Conservation (phyloP, 306 rosid genomes). For the Gillenia trifoliata region DNA sequence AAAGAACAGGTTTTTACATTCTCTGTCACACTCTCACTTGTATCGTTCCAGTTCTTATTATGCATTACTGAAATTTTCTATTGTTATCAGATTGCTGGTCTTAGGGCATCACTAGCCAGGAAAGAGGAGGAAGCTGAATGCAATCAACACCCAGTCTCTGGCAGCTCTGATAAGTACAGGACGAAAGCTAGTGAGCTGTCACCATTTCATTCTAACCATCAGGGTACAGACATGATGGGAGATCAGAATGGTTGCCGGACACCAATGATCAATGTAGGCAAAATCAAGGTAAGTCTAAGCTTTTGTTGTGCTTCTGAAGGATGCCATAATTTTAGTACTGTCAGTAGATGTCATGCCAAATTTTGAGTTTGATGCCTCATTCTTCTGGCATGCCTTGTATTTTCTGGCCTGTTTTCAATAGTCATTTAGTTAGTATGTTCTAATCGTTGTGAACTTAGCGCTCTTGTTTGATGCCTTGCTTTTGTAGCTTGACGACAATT, state of each 20-base stretch:
- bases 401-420: not conserved
- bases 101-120: slow-evolving; percentile 72
- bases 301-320: not conserved
- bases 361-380: not conserved
- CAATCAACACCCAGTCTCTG: slow-evolving; percentile 33
- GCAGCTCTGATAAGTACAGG: slow-evolving; percentile 59
- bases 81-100: slow-evolving; percentile 59
- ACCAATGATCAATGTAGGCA: slow-evolving; percentile 55
- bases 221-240: slow-evolving; percentile 31
- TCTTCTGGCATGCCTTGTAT: not conserved
- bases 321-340: not conserved
- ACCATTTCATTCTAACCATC: slow-evolving; percentile 44
- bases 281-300: slow-evolving; percentile 41
- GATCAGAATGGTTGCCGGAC: slow-evolving; percentile 39
- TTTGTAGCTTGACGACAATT: slow-evolving; percentile 54
- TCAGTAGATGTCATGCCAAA: not conserved
- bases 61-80: slow-evolving; percentile 8
- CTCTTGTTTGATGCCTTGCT: slow-evolving; percentile 17
- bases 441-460: slow-evolving; percentile 10
- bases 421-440: not conserved
- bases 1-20: slow-evolving; percentile 72
- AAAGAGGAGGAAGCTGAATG: slow-evolving; percentile 55
- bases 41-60: not conserved
- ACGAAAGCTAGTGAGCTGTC: slow-evolving; percentile 44
- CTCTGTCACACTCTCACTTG: not conserved